Evolutionary conservation across 495 filamentous ascomycete genomes (phyloP).

Genomic region (Xylaria telfairii): DNA sequence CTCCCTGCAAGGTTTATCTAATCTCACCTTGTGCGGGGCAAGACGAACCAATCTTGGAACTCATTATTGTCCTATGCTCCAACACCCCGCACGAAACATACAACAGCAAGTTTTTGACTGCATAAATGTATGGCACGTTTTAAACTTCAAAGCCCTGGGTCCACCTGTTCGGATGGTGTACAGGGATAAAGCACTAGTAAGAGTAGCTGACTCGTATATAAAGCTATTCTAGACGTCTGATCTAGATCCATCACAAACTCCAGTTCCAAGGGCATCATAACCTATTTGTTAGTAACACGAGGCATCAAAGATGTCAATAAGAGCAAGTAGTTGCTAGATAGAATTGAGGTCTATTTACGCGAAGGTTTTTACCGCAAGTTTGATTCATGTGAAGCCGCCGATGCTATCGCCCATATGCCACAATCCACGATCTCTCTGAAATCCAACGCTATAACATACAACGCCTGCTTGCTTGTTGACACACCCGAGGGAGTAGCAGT

Average conservation of each 20-base stretch:
- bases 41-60: neutral
- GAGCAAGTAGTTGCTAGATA: neutral
- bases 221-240: neutral
- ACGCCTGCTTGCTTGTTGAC: slow-evolving; percentile 2
- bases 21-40: neutral
- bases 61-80: too few species aligned
- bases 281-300: neutral
- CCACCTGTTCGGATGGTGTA: neutral
- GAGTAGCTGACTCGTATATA: neutral
- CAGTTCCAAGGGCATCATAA: neutral
- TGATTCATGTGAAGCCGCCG: slow-evolving; percentile 11
- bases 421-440: slow-evolving; percentile 1
- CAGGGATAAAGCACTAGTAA: neutral
- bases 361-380: neutral
- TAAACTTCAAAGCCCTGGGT: neutral
- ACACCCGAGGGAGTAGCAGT: neutral
- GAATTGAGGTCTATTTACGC: slow-evolving; percentile 9
- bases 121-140: neutral
- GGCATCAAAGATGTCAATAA: neutral
- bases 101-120: neutral
- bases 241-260: neutral
- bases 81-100: neutral
- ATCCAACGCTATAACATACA: slow-evolving; percentile 20
- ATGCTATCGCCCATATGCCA: slow-evolving; percentile 6
- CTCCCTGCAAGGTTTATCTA: too few species aligned